Evolutionary conservation across 2,329 filamentous ascomycete genomes (phyloP).

Genomic region (Aspergillus pseudotamarii): DNA sequence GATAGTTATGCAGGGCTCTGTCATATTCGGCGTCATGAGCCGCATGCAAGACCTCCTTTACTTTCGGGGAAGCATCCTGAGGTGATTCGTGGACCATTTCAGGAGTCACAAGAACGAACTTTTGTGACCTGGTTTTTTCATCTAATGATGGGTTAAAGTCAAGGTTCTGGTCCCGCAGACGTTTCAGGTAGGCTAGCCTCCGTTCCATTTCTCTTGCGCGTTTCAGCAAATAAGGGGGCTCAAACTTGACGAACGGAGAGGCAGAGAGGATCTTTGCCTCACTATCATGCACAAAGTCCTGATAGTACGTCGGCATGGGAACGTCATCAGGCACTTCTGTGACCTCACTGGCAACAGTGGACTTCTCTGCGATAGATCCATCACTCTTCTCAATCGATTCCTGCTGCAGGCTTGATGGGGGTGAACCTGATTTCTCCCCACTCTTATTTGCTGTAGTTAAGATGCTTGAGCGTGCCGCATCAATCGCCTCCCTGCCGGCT

Average conservation of each 20-base stretch:
- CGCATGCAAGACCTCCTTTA: slow-evolving; percentile 90
- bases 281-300: slow-evolving; percentile 91
- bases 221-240: slow-evolving; percentile 89
- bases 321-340: slow-evolving; percentile 72
- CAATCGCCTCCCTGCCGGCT: slow-evolving; percentile 20
- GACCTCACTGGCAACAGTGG: slow-evolving; percentile 21
- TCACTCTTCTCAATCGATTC: slow-evolving; percentile 22
- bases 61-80: slow-evolving; percentile 77
- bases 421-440: slow-evolving; percentile 10
- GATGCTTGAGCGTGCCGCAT: slow-evolving; percentile 13
- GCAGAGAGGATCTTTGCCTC: slow-evolving; percentile 91
- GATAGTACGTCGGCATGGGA: slow-evolving; percentile 88
- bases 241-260: slow-evolving; percentile 94
- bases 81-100: slow-evolving; percentile 91
- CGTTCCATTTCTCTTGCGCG: slow-evolving; percentile 89
- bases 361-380: slow-evolving; percentile 17
- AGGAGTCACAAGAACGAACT: slow-evolving; percentile 88
- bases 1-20: slow-evolving; percentile 88
- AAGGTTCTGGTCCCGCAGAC: slow-evolving; percentile 72
- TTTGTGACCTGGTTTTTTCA: slow-evolving; percentile 67
- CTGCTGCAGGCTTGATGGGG: slow-evolving; percentile 18
- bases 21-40: slow-evolving; percentile 97
- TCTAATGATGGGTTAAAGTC: slow-evolving; percentile 50
- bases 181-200: slow-evolving; percentile 77
- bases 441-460: slow-evolving; percentile 5